phyloP scores from a whole-genome alignment of 1,284 basidiomycete species.

The Cerrena zonata region DNA sequence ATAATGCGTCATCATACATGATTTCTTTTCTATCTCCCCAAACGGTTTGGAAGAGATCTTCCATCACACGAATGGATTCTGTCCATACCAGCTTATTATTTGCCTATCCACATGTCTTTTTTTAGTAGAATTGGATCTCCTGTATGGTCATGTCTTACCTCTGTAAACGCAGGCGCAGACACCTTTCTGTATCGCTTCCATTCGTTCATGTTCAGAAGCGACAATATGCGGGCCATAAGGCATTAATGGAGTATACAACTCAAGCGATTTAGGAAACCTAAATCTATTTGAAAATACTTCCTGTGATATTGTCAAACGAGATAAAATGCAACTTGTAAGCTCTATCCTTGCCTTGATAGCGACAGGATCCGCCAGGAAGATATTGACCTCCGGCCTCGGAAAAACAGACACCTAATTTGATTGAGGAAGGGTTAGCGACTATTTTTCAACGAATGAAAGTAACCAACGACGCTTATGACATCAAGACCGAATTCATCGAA shows the following conservation, averaged over 20 bases:
- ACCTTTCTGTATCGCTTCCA: slow-evolving; percentile 54
- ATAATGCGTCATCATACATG: slow-evolving; percentile 28
- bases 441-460: no score
- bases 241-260: slow-evolving; percentile 25
- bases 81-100: slow-evolving; percentile 59
- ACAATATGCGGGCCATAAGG: slow-evolving; percentile 48
- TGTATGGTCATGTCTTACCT: slow-evolving; percentile 23
- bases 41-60: slow-evolving; percentile 32
- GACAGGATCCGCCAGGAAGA: slow-evolving; percentile 20
- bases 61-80: slow-evolving; percentile 38
- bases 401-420: slow-evolving; percentile 5
- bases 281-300: slow-evolving; percentile 4
- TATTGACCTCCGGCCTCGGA: slow-evolving; percentile 15
- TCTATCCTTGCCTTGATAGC: slow-evolving; percentile 17
- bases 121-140: background rate
- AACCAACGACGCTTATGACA: slow-evolving; percentile 22
- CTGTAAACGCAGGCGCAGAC: slow-evolving; percentile 33
- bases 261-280: slow-evolving; percentile 29
- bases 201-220: slow-evolving; percentile 45
- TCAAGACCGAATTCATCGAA: slow-evolving; percentile 21
- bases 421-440: background rate
- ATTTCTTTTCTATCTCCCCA: slow-evolving; percentile 30
- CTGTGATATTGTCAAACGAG: slow-evolving; percentile 5
- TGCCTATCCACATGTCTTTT: slow-evolving; percentile 10
- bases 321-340: background rate